phyloP scores from a whole-genome alignment of 1,139 yeast genomes.

The Magnusiomyces tetraspermus region DNA sequence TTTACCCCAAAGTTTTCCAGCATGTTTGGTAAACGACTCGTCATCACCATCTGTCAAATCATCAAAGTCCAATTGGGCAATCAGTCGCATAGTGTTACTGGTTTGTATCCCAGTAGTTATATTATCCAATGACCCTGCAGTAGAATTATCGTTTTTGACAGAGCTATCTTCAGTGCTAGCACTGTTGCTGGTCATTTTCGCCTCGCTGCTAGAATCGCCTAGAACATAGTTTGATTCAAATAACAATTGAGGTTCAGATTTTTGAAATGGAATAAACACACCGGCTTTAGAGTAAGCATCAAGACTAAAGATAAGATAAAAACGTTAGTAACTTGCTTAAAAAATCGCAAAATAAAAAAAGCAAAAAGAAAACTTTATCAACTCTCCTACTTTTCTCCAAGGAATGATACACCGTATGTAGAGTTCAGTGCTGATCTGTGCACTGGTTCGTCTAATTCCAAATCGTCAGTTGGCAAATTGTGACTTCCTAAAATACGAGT shows the following conservation, averaged over 20 bases:
- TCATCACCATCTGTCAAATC: background rate
- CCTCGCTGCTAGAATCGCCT: background rate
- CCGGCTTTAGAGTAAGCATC: constrained; percentile 4
- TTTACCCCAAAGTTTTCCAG: background rate
- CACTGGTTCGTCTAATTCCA: constrained; percentile 38
- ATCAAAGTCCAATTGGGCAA: background rate
- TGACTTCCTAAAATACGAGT: constrained; percentile 43
- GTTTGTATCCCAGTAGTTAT: background rate
- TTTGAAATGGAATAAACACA: constrained; percentile 7
- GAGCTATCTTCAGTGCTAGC: background rate
- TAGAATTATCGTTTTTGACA: too few species aligned
- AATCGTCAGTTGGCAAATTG: constrained; percentile 32
- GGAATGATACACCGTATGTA: constrained; percentile 47
- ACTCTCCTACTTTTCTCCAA: constrained; percentile 15
- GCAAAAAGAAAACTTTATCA: background rate
- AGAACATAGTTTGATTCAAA: background rate
- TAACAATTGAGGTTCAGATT: constrained; percentile 1
- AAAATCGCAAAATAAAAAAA: too few species aligned
- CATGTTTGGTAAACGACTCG: background rate
- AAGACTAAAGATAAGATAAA: background rate
- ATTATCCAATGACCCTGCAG: too few species aligned
- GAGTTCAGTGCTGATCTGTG: constrained; percentile 45
- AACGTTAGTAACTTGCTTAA: background rate
- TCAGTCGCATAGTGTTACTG: background rate
- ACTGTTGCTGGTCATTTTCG: background rate